Evolutionary conservation across 2,329 filamentous ascomycete genomes (phyloP).

Genomic region (Balansia obtecta): DNA sequence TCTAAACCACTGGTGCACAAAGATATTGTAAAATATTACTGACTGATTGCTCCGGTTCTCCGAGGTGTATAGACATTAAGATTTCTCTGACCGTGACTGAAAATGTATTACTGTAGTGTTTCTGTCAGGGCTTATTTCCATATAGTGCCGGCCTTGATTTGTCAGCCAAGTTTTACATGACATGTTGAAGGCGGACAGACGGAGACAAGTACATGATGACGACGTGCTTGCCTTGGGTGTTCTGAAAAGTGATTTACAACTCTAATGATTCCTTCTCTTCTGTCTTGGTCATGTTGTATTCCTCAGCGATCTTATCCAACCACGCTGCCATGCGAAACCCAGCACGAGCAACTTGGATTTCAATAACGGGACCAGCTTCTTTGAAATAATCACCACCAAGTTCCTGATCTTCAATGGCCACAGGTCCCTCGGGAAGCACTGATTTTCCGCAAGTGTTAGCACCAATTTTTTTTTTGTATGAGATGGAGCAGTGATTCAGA

Average conservation of each 20-base stretch:
- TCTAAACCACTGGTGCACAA: no score
- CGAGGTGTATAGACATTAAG: no score
- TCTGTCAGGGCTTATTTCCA: no score
- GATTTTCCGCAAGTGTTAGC: neutral
- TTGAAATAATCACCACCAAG: constrained; percentile 52
- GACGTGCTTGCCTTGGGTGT: neutral
- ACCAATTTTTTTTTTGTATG: neutral
- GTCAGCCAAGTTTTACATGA: no score
- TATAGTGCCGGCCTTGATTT: no score
- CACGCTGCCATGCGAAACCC: constrained; percentile 57
- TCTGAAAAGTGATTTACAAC: constrained; percentile 11
- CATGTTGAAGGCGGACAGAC: no score
- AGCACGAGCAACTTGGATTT: constrained; percentile 54
- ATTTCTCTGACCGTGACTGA: no score
- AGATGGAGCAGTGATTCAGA: neutral
- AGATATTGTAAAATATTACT: no score
- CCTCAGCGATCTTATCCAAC: constrained; percentile 49
- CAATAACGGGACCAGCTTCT: constrained; percentile 49
- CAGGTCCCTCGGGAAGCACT: constrained; percentile 50
- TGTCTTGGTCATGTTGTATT: constrained; percentile 14
- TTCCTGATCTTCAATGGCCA: constrained; percentile 45
- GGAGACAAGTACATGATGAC: no score
- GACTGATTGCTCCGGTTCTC: no score
- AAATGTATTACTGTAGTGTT: no score
- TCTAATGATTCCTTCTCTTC: constrained; percentile 15